These are phyloP conservation scores for Mycena kentingensis DNA, from an alignment of 768 basidiomycete species.

Conservation along the genomic window DNA sequence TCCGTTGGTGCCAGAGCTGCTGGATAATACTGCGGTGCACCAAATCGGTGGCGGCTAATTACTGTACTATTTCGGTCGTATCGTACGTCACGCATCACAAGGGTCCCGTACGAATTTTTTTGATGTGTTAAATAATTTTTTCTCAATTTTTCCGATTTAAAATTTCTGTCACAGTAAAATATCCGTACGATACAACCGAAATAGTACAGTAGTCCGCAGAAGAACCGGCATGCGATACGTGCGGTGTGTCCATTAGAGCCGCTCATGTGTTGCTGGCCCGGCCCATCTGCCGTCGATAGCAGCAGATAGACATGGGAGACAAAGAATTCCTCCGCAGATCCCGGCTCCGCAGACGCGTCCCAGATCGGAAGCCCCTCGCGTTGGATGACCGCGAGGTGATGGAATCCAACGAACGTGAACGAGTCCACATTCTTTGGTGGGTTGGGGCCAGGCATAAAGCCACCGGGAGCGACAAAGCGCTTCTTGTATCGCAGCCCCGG, in stretches of 20 bases:
- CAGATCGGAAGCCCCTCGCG: constrained; percentile 26
- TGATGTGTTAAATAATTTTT: too few species aligned
- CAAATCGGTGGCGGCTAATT: neutral
- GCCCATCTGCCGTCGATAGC: neutral
- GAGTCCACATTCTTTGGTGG: constrained; percentile 38
- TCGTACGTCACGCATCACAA: too few species aligned
- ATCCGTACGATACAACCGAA: too few species aligned
- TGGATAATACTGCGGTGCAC: neutral
- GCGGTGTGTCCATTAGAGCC: neutral
- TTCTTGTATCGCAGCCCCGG: constrained; percentile 37
- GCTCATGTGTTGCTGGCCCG: neutral
- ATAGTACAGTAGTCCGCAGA: too few species aligned
- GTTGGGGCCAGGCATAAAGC: constrained; percentile 38
- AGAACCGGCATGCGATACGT: neutral
- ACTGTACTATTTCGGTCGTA: too few species aligned
- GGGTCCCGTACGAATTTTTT: too few species aligned
- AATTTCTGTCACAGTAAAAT: too few species aligned
- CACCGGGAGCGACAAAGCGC: constrained; percentile 33
- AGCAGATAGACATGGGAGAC: constrained; percentile 3
- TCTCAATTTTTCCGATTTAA: too few species aligned
- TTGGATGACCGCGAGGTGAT: constrained; percentile 35
- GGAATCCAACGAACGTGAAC: constrained; percentile 35
- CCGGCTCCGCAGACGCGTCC: too few species aligned
- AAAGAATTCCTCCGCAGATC: neutral
- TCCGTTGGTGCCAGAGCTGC: neutral